Evolutionary conservation across 2,329 filamentous ascomycete genomes (phyloP), one percentile per base, ranked within the genome.

Genomic region (Aureobasidium sp.): DNA sequence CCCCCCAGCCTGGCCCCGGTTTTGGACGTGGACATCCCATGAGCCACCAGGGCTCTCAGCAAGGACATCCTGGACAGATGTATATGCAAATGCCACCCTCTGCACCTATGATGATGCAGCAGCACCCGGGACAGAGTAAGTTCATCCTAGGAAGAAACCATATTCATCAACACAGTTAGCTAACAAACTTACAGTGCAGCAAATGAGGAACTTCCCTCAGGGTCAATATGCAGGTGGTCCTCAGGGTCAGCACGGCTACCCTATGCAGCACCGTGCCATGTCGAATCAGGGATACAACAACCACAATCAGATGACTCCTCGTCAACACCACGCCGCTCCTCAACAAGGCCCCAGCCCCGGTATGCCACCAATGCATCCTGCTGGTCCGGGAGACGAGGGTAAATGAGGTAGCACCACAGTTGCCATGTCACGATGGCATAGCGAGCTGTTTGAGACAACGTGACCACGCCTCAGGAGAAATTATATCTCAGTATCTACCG

Each of bases 1-100:
- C 53, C 39, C 27, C 42, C n/a, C 49, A 49, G n/a, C 64, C 62
- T 62, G 78, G 79, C 60, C 84, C 87, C 25, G 89, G 84, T 47
- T 81, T 84, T 8, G 89, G 87, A 67, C 90, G 91, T n/a, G 97
- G 93, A 71, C 86, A 87, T 25, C 90, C 94, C 86, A 97, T 97
- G 93, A 89, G 87, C 69, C 92, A 92, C 67, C 91, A 96, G 76
- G 90, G 90, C 60, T 97, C 92, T 32, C 93, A 97, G 70, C 92
- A 96, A 73, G 91, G 92, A 44, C 91, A 95, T 55, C 45, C 62
- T 71, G 79, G 80, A 52, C 78, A 85, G 78, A 79, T 88, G 83
- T 82, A 79, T 65, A 90, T 92, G 86, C 87, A 87, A 47, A 86
- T 81, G 59, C 87, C 87, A 70, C 90, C 88, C 70, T 87, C 86